Evolutionary conservation across 352 stramenopile species (phyloP).

Genomic region (Globisporangium viniferum): DNA sequence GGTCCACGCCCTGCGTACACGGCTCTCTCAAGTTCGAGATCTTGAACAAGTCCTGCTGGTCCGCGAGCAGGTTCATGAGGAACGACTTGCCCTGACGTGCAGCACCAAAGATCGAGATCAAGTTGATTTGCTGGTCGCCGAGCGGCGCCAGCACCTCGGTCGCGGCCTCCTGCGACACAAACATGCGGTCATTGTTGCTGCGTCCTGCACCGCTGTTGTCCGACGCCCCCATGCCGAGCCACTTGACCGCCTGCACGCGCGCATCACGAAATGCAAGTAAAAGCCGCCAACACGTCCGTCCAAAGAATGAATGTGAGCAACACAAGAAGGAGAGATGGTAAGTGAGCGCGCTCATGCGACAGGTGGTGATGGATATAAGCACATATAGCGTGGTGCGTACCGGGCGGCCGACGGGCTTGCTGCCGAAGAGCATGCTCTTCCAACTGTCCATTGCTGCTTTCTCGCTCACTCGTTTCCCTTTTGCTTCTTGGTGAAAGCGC

Average conservation of each 20-base stretch:
- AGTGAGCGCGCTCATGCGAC: neutral
- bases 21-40: constrained; percentile 86
- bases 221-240: constrained; percentile 62
- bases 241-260: constrained; percentile 65
- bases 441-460: constrained; percentile 27
- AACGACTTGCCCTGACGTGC: constrained; percentile 85
- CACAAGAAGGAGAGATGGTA: neutral
- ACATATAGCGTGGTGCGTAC: neutral
- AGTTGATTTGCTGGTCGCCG: constrained; percentile 63
- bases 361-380: neutral
- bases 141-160: constrained; percentile 59
- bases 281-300: neutral
- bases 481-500: neutral
- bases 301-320: neutral
- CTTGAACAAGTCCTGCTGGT: constrained; percentile 85
- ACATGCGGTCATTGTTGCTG: constrained; percentile 55
- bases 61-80: constrained; percentile 84
- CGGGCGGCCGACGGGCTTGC: constrained; percentile 24
- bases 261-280: neutral
- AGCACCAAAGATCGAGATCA: constrained; percentile 85
- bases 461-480: neutral
- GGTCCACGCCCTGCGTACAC: constrained; percentile 82
- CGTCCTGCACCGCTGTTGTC: constrained; percentile 28
- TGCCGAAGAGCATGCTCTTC: constrained; percentile 38
- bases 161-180: constrained; percentile 57